Evolutionary conservation across 2,329 filamentous ascomycete genomes (phyloP).

Genomic region (Madurella mycetomatis): DNA sequence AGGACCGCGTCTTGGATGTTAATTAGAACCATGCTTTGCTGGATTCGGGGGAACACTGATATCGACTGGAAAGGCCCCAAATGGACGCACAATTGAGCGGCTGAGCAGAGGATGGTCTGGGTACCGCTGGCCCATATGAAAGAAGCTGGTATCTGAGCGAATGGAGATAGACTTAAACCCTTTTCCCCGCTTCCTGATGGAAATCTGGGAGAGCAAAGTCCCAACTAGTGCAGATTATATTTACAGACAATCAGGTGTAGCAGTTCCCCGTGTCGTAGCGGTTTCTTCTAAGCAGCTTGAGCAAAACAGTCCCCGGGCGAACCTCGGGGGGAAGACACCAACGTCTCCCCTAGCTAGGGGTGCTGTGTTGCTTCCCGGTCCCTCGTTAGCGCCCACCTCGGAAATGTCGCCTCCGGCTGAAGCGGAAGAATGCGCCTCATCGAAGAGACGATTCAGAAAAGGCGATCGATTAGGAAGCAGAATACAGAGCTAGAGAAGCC

Average conservation of each 20-base stretch:
- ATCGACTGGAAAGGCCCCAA: slow-evolving; percentile 21
- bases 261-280: slow-evolving; percentile 18
- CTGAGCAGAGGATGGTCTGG: slow-evolving; percentile 28
- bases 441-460: slow-evolving; percentile 11
- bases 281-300: too few species aligned
- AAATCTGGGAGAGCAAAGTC: slow-evolving; percentile 6
- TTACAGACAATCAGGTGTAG: slow-evolving; percentile 18
- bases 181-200: slow-evolving; percentile 18
- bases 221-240: slow-evolving; percentile 25
- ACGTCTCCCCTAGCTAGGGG: background rate
- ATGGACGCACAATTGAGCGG: slow-evolving; percentile 23
- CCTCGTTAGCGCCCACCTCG: too few species aligned
- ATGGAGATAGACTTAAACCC: slow-evolving; percentile 18
- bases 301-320: background rate
- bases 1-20: slow-evolving; percentile 13
- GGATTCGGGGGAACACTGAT: slow-evolving; percentile 18
- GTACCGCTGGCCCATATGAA: slow-evolving; percentile 24
- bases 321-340: background rate
- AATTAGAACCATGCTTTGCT: slow-evolving; percentile 21
- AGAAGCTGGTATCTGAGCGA: slow-evolving; percentile 15
- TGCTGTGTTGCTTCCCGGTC: background rate
- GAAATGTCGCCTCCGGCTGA: background rate
- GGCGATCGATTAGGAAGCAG: background rate
- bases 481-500: too few species aligned
- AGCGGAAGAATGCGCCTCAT: slow-evolving; percentile 13